Percentiles rank a stretch among this genome's conserved stretches.
These are phyloP conservation scores for Globisporangium polare DNA, from an alignment of 352 stramenopile genomes.

Conservation along the genomic window DNA sequence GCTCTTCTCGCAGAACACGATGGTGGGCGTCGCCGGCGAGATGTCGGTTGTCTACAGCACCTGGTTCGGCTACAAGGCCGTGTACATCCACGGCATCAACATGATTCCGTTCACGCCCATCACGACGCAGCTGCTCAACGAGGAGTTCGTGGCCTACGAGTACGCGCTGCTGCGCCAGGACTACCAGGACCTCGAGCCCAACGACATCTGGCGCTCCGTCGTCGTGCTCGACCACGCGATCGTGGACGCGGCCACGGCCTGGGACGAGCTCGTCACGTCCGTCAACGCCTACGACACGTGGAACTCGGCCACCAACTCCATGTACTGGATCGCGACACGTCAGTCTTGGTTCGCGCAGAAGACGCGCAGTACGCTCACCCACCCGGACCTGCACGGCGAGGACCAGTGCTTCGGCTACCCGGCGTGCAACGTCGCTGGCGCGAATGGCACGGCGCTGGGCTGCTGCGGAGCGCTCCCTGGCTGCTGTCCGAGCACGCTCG, in stretches of 20 bases:
- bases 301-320: slow-evolving; percentile 67
- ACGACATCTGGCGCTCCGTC: slow-evolving; percentile 74
- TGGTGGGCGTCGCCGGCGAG: slow-evolving; percentile 77
- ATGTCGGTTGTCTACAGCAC: slow-evolving; percentile 80
- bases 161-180: slow-evolving; percentile 49
- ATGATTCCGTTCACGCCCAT: slow-evolving; percentile 83
- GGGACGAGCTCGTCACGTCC: slow-evolving; percentile 52
- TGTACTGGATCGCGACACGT: slow-evolving; percentile 73
- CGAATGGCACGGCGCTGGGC: slow-evolving; percentile 52
- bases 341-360: slow-evolving; percentile 64
- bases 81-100: slow-evolving; percentile 84
- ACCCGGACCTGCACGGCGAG: slow-evolving; percentile 27
- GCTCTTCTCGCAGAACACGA: slow-evolving; percentile 67
- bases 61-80: slow-evolving; percentile 71
- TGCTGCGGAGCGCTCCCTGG: slow-evolving; percentile 68
- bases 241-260: slow-evolving; percentile 47
- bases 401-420: slow-evolving; percentile 70
- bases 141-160: slow-evolving; percentile 53
- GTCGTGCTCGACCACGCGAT: slow-evolving; percentile 74
- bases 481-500: slow-evolving; percentile 60
- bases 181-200: slow-evolving; percentile 27
- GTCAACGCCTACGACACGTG: slow-evolving; percentile 65
- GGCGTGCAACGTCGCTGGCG: slow-evolving; percentile 42
- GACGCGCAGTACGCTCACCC: slow-evolving; percentile 25
- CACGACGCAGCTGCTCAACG: slow-evolving; percentile 51